Conservation (phyloP, 2,329 filamentous ascomycete genomes). For the Paraphoma chrysanthemicola region DNA sequence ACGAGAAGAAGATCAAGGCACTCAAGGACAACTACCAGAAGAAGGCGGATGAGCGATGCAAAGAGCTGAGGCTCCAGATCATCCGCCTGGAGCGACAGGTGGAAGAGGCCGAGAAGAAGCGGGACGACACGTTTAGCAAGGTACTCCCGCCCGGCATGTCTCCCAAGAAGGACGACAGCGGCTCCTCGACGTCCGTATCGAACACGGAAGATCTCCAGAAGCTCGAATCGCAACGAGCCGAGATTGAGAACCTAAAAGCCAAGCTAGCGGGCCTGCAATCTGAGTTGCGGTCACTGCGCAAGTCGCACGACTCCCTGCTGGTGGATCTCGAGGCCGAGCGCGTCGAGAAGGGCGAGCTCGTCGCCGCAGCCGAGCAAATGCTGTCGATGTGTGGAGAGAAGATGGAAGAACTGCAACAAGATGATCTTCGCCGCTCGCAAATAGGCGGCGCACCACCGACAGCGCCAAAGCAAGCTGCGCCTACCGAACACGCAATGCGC, state of each 20-base stretch:
- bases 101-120: slow-evolving; percentile 71
- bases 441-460: slow-evolving; percentile 23
- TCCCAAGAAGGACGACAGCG: slow-evolving; percentile 8
- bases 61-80: slow-evolving; percentile 76
- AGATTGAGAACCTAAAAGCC: slow-evolving; percentile 74
- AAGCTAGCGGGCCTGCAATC: slow-evolving; percentile 77
- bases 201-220: slow-evolving; percentile 54
- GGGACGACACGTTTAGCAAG: slow-evolving; percentile 70
- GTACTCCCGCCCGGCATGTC: slow-evolving; percentile 42
- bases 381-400: slow-evolving; percentile 67
- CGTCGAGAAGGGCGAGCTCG: slow-evolving; percentile 83
- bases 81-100: slow-evolving; percentile 76
- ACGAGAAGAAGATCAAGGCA: slow-evolving; percentile 93
- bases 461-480: slow-evolving; percentile 17
- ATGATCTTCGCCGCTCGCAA: slow-evolving; percentile 62
- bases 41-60: slow-evolving; percentile 87
- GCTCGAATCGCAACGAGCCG: slow-evolving; percentile 69
- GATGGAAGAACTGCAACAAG: slow-evolving; percentile 46
- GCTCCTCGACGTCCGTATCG: slow-evolving; percentile 7
- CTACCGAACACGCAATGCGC: slow-evolving; percentile 33
- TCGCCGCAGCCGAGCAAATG: slow-evolving; percentile 84
- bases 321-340: slow-evolving; percentile 74
- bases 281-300: slow-evolving; percentile 72
- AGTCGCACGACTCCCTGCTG: slow-evolving; percentile 72
- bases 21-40: slow-evolving; percentile 83